Conservation (phyloP, 768 basidiomycete genomes). For the Russula foetens region DNA sequence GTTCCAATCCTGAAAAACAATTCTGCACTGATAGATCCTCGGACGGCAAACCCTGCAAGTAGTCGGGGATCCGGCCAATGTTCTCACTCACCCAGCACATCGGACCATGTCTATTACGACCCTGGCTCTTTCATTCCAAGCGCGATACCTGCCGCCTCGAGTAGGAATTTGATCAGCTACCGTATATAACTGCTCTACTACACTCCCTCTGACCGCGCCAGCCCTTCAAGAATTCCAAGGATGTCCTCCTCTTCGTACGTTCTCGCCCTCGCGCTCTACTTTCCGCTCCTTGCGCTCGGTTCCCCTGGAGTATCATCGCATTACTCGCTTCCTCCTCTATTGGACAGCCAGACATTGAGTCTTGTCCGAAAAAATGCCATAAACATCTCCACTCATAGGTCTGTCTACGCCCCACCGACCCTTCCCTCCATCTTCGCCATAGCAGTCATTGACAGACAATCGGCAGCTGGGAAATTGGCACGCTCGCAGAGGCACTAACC, state of each 20-base stretch:
- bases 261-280: not conserved
- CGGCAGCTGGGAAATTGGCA: conserved; percentile 52
- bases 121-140: too few relatives aligned
- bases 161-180: too few relatives aligned
- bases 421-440: not conserved
- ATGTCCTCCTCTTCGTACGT: not conserved
- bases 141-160: too few relatives aligned
- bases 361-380: conserved; percentile 3
- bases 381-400: conserved; percentile 11
- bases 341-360: not conserved
- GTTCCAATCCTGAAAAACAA: too few relatives aligned
- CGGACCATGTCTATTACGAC: not conserved
- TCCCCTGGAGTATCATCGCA: not conserved
- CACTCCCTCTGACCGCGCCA: not conserved
- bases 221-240: not conserved
- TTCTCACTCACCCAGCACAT: too few relatives aligned
- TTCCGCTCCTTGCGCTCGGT: not conserved
- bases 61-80: too few relatives aligned
- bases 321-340: not conserved
- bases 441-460: not conserved
- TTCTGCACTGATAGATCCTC: too few relatives aligned
- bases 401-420: not conserved
- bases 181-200: too few relatives aligned
- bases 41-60: too few relatives aligned
- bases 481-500: conserved; percentile 45